Conservation (phyloP, 352 stramenopile genomes). For the Globisporangium spinosum region DNA sequence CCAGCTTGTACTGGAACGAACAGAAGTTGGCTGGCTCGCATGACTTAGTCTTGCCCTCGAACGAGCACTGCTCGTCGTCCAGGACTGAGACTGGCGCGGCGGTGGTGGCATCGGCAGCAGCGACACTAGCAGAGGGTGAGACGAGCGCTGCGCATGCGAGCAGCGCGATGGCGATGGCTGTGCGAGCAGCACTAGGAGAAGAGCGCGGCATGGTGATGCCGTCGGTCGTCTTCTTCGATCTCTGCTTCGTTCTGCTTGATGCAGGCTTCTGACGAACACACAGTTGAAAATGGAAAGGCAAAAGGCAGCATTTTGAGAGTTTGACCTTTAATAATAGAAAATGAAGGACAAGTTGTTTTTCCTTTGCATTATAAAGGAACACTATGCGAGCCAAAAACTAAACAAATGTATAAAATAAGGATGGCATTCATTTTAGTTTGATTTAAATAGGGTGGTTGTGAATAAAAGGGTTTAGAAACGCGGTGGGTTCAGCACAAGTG, state of each 20-base stretch:
- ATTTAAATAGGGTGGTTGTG: too few relatives aligned
- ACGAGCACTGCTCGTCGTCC: slow-evolving; percentile 7
- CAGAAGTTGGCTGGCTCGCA: slow-evolving; percentile 32
- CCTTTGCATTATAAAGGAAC: too few relatives aligned
- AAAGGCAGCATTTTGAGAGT: too few relatives aligned
- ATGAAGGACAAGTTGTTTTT: too few relatives aligned
- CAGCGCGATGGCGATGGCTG: background rate
- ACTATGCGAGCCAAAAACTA: too few relatives aligned
- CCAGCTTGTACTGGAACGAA: slow-evolving; percentile 34
- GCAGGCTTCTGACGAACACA: background rate
- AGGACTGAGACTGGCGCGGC: background rate
- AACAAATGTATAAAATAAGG: too few relatives aligned
- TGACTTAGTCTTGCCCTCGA: slow-evolving; percentile 8
- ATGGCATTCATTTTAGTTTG: too few relatives aligned
- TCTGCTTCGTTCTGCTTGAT: background rate
- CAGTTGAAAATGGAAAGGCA: too few relatives aligned
- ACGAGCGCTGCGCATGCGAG: background rate
- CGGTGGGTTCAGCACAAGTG: background rate
- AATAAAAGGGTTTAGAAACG: too few relatives aligned
- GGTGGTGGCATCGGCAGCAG: background rate
- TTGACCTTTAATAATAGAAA: too few relatives aligned
- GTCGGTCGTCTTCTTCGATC: background rate
- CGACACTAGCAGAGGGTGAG: background rate
- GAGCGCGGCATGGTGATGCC: background rate
- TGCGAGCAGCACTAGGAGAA: background rate